phyloP scores from a whole-genome alignment of 352 stramenopile species.

The Phytophthora sojae region DNA sequence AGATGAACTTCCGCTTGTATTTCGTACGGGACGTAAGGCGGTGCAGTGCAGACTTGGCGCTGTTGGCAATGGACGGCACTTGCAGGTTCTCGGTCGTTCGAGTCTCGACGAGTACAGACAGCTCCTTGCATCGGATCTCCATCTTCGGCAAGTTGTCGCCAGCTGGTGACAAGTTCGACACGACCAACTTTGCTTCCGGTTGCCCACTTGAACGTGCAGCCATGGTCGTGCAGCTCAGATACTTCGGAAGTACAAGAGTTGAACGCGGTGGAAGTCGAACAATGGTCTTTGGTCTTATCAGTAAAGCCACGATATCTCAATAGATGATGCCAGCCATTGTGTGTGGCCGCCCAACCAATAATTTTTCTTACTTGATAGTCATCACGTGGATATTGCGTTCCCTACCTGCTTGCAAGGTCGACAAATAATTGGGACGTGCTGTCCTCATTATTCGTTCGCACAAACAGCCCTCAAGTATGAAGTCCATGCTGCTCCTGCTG shows the following conservation, averaged over 20 bases:
- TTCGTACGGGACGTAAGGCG: background rate
- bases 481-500: background rate
- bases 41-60: conserved; percentile 20
- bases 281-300: background rate
- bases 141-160: conserved; percentile 14
- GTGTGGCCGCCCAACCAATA: background rate
- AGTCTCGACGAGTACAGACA: conserved; percentile 29
- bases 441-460: background rate
- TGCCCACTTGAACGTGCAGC: background rate
- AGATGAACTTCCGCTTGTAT: background rate
- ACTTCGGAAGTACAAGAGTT: background rate
- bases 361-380: background rate
- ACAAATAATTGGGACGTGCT: background rate
- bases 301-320: background rate
- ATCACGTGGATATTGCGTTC: background rate
- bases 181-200: background rate
- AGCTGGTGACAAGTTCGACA: background rate
- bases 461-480: background rate
- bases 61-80: conserved; percentile 38
- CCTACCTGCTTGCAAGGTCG: background rate
- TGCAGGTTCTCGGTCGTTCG: conserved; percentile 7
- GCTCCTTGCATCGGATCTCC: conserved; percentile 42
- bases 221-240: background rate
- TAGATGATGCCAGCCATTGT: background rate
- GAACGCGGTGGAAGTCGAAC: background rate